Evolutionary conservation across 1,284 basidiomycete species (phyloP).

Genomic region (Phaffia rhodozyma): DNA sequence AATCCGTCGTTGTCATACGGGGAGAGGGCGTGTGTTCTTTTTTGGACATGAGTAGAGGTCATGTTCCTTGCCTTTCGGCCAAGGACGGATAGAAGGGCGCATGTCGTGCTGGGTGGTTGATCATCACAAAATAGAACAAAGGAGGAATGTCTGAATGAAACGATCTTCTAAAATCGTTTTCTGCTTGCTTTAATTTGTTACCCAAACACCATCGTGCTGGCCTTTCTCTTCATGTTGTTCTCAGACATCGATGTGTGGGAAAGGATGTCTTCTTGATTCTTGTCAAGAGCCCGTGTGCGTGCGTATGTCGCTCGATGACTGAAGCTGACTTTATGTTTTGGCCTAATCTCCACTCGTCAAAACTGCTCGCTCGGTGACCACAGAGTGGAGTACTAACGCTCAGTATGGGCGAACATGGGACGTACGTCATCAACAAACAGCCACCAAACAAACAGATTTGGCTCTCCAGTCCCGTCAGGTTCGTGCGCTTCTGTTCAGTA

Average conservation of each 20-base stretch:
- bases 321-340: not conserved
- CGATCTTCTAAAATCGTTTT: too few relatives aligned
- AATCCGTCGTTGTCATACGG: too few relatives aligned
- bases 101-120: too few relatives aligned
- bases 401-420: slow-evolving; percentile 66
- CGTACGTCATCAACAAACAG: slow-evolving; percentile 99
- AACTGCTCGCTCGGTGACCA: not conserved
- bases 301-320: not conserved
- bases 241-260: slow-evolving; percentile 3
- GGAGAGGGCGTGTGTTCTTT: not conserved
- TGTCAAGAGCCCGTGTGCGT: not conserved
- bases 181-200: not conserved
- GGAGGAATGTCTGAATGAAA: too few relatives aligned
- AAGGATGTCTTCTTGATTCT: slow-evolving; percentile 11
- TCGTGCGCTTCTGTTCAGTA: not conserved
- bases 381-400: slow-evolving; percentile 86
- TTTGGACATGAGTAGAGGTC: not conserved
- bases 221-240: too few relatives aligned
- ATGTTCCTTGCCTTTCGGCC: not conserved
- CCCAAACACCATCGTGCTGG: too few relatives aligned
- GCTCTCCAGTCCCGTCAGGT: slow-evolving; percentile 84
- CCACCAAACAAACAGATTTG: slow-evolving; percentile 99
- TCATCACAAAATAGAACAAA: too few relatives aligned
- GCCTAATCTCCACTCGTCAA: slow-evolving; percentile 19
- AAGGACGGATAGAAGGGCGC: too few relatives aligned